Percentiles rank a stretch among this genome's conserved stretches.
phyloP scores from a whole-genome alignment of 495 filamentous ascomycete species.

The Mytilinidion resinicola region DNA sequence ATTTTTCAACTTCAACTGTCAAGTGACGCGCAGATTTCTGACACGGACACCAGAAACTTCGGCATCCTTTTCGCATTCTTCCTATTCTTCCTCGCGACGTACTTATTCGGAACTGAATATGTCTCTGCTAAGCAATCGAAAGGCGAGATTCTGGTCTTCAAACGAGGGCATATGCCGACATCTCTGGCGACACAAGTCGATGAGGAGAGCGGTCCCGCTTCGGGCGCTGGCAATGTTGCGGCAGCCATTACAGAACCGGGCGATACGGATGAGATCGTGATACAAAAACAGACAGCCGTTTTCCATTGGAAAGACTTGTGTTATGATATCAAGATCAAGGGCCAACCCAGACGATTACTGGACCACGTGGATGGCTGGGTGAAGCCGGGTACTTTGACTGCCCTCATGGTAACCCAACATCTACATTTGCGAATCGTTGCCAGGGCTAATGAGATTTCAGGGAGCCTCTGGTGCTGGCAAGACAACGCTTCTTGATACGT shows the following conservation, averaged over 20 bases:
- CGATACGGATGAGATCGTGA: slow-evolving; percentile 42
- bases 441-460: not conserved
- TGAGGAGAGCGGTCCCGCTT: slow-evolving; percentile 33
- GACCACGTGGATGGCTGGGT: slow-evolving; percentile 25
- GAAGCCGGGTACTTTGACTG: slow-evolving; percentile 24
- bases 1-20: not conserved
- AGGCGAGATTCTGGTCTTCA: slow-evolving; percentile 50
- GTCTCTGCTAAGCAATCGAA: slow-evolving; percentile 47
- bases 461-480: slow-evolving; percentile 28
- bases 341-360: slow-evolving; percentile 3
- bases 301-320: slow-evolving; percentile 21
- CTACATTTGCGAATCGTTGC: not conserved
- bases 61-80: slow-evolving; percentile 18
- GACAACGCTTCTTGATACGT: slow-evolving; percentile 20
- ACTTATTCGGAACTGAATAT: slow-evolving; percentile 43
- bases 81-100: slow-evolving; percentile 28
- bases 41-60: slow-evolving; percentile 5
- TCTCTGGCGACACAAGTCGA: slow-evolving; percentile 37
- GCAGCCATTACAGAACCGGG: slow-evolving; percentile 37
- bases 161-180: slow-evolving; percentile 47
- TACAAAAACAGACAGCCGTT: slow-evolving; percentile 39
- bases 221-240: not conserved
- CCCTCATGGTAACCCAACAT: slow-evolving; percentile 17
- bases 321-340: slow-evolving; percentile 16
- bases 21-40: not conserved